Evolutionary conservation across 2,329 filamentous ascomycete species (phyloP).

Genomic region (Sarocladium kiliense): DNA sequence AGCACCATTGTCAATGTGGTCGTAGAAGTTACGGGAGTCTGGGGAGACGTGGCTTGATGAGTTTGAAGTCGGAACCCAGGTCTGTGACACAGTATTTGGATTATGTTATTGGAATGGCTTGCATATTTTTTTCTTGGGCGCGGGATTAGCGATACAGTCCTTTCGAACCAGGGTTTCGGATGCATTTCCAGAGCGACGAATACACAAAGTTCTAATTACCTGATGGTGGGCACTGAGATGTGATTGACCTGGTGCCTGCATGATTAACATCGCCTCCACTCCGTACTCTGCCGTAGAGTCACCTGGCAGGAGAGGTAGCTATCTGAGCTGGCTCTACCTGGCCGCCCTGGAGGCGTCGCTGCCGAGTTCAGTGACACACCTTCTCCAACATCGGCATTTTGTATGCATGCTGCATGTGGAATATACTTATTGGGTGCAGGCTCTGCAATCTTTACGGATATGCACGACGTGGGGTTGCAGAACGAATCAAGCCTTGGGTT

Average conservation of each 20-base stretch:
- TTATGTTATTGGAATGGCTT: background rate
- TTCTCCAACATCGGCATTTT: no score
- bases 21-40: conserved; percentile 64
- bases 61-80: background rate
- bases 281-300: no score
- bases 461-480: background rate
- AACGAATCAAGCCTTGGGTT: background rate
- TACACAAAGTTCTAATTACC: no score
- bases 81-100: background rate
- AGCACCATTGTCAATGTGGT: conserved; percentile 79
- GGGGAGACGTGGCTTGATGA: conserved; percentile 24
- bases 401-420: no score
- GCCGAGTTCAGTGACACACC: no score
- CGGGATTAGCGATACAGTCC: background rate
- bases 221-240: no score
- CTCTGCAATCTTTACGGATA: no score
- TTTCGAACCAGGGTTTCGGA: background rate
- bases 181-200: background rate
- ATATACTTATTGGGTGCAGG: no score
- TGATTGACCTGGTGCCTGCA: background rate
- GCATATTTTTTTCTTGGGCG: background rate
- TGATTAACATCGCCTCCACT: background rate
- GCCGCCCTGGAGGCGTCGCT: no score
- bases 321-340: no score
- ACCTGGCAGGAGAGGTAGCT: no score